These are phyloP conservation scores for Polytolypa hystricis DNA, from an alignment of 2,329 filamentous ascomycete genomes.

Conservation along the genomic window DNA sequence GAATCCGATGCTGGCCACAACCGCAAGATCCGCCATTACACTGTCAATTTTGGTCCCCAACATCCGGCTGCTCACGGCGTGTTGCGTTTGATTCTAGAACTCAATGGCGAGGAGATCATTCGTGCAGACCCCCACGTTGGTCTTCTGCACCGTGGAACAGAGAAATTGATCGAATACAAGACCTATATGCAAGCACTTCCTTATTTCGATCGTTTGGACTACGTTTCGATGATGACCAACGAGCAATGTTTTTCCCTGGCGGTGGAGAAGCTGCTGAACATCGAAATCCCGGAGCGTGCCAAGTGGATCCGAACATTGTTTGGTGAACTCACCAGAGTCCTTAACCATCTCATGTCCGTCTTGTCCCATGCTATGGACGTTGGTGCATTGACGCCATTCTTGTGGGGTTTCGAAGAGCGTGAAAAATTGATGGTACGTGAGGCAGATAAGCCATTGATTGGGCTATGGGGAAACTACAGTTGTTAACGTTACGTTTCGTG, in stretches of 20 bases:
- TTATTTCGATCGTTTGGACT: conserved; percentile 97
- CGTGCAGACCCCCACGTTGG: conserved; percentile 95
- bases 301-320: conserved; percentile 97
- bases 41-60: conserved; percentile 98
- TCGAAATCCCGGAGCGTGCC: conserved; percentile 88
- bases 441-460: too few species aligned
- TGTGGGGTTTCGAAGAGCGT: conserved; percentile 99
- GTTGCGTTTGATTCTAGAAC: conserved; percentile 90
- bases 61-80: conserved; percentile 98
- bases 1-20: conserved; percentile 36
- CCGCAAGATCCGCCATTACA: conserved; percentile 96
- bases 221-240: conserved; percentile 99
- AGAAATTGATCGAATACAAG: conserved; percentile 99
- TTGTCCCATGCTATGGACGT: conserved; percentile 98
- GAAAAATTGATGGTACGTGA: conserved; percentile 95
- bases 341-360: conserved; percentile 98
- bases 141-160: conserved; percentile 87
- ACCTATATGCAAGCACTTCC: conserved; percentile 96
- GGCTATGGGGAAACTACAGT: conserved; percentile 3
- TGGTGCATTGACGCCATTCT: conserved; percentile 90
- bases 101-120: conserved; percentile 95
- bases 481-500: conserved; percentile 8
- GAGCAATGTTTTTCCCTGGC: conserved; percentile 94
- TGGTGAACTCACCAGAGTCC: conserved; percentile 80
- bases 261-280: conserved; percentile 94